Evolutionary conservation across 805 yeast species (phyloP).

Genomic region (Schwanniomyces occidentalis): DNA sequence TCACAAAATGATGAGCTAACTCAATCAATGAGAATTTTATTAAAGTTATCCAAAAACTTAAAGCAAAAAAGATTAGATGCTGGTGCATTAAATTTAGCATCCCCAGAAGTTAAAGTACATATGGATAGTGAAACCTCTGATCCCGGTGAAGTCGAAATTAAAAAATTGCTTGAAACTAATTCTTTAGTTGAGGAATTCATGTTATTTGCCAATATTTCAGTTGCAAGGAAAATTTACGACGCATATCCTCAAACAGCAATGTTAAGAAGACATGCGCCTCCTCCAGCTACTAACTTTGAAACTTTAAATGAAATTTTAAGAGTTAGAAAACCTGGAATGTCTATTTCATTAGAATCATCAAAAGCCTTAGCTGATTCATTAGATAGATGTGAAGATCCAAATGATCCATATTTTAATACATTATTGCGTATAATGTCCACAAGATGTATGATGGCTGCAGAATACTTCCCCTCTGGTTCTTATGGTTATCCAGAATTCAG

Average conservation of each 20-base stretch:
- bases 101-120: conserved; percentile 97
- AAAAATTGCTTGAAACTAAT: conserved; percentile 83
- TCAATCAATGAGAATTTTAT: conserved; percentile 79
- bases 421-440: conserved; percentile 95
- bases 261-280: conserved; percentile 97
- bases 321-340: conserved; percentile 67
- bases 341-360: conserved; percentile 79
- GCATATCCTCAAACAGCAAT: conserved; percentile 97
- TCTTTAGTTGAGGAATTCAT: conserved; percentile 97
- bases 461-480: conserved; percentile 90
- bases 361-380: conserved; percentile 91
- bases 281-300: conserved; percentile 93
- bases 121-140: conserved; percentile 97
- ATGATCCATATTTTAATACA: conserved; percentile 91
- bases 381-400: conserved; percentile 79
- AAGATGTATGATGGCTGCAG: conserved; percentile 99
- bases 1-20: conserved; percentile 81
- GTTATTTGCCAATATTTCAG: conserved; percentile 96
- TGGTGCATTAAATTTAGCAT: conserved; percentile 95
- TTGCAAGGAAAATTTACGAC: conserved; percentile 88
- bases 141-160: conserved; percentile 93
- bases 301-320: conserved; percentile 84
- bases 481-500: conserved; percentile 87
- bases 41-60: conserved; percentile 76
- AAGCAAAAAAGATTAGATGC: conserved; percentile 86